These are phyloP conservation scores for Scleroderma citrinum DNA, from an alignment of 768 basidiomycete species.

Conservation along the genomic window DNA sequence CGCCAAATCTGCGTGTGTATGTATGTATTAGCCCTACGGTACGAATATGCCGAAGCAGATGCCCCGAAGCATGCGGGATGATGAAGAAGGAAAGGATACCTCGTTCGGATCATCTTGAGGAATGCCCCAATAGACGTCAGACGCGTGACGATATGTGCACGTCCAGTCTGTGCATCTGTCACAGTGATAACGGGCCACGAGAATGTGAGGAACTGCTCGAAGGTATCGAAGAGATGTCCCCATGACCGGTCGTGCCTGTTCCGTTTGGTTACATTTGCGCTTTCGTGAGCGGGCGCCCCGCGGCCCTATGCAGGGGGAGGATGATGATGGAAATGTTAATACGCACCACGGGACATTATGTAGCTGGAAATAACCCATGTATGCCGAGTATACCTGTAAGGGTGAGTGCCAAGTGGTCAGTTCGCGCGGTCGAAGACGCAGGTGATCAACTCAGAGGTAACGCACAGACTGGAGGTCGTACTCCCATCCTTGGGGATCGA, in stretches of 20 bases:
- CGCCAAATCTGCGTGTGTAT: constrained; percentile 54
- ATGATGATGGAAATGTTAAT: background rate
- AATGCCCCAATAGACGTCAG: constrained; percentile 67
- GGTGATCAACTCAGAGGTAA: too few relatives aligned
- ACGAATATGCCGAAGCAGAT: background rate
- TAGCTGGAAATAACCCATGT: constrained; percentile 73
- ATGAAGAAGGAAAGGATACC: constrained; percentile 36
- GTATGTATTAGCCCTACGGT: background rate
- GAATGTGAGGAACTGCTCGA: constrained; percentile 74
- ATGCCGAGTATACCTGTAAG: constrained; percentile 56
- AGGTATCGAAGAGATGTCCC: constrained; percentile 73
- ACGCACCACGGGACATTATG: constrained; percentile 62
- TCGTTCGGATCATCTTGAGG: constrained; percentile 79
- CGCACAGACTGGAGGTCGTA: constrained; percentile 74
- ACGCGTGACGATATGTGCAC: constrained; percentile 76
- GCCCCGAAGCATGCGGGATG: background rate
- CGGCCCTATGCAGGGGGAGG: background rate
- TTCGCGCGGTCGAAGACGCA: too few relatives aligned
- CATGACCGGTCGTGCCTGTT: constrained; percentile 74
- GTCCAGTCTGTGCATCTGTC: constrained; percentile 65
- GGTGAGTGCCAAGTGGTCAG: background rate
- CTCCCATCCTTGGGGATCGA: constrained; percentile 74
- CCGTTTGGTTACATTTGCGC: background rate
- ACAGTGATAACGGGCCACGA: constrained; percentile 80
- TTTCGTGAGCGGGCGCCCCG: background rate